phyloP scores from a whole-genome alignment of 129 eudicot genomes.

The Sambucus nigra region DNA sequence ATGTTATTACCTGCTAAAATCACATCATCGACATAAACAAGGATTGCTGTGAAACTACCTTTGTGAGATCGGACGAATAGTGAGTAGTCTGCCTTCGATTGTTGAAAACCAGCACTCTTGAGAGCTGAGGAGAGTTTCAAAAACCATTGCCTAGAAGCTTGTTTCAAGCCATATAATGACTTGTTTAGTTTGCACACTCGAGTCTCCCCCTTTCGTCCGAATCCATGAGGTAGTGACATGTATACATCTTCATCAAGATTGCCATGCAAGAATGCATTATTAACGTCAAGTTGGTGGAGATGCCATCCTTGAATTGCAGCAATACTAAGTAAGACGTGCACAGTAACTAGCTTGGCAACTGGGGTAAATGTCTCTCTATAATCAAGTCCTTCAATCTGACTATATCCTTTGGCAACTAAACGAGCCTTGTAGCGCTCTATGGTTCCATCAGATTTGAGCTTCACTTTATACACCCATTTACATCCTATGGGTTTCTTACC shows the following conservation, averaged over 20 bases:
- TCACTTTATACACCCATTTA: no score
- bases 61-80: not conserved
- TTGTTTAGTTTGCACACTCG: constrained; percentile 2
- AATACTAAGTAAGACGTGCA: not conserved
- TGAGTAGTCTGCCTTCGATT: constrained; percentile 6
- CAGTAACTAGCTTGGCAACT: no score
- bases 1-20: no score
- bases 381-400: no score
- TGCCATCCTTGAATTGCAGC: not conserved
- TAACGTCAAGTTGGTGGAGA: not conserved
- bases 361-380: no score
- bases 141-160: constrained; percentile 13
- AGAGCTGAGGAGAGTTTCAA: not conserved
- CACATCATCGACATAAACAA: not conserved
- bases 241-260: constrained; percentile 2
- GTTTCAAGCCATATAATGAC: not conserved
- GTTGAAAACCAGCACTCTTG: not conserved
- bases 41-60: not conserved
- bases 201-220: no score
- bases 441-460: no score
- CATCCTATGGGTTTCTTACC: no score
- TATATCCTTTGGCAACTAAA: no score
- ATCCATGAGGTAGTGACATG: not conserved
- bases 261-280: constrained; percentile 1
- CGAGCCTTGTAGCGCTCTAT: no score